Evolutionary conservation across 768 basidiomycete species (phyloP).

Genomic region (Kwoniella bestiolae): DNA sequence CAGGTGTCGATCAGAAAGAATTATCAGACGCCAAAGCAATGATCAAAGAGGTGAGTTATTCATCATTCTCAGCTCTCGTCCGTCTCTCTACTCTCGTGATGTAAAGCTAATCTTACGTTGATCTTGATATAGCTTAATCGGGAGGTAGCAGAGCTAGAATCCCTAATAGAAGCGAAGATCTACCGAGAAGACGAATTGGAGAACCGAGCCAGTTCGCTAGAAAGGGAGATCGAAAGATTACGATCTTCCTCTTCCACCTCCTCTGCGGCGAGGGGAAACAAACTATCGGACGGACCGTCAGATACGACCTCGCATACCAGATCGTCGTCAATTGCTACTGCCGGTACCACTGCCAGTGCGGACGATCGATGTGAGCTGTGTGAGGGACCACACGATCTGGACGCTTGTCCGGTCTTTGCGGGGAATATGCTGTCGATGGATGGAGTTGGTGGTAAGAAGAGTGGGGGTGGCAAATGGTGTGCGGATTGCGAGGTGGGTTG

Average conservation of each 20-base stretch:
- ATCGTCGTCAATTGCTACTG: constrained; percentile 26
- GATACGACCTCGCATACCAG: constrained; percentile 13
- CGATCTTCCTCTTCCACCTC: constrained; percentile 7
- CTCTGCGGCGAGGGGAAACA: neutral
- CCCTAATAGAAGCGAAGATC: constrained; percentile 92
- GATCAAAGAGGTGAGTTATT: constrained; percentile 44
- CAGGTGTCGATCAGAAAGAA: constrained; percentile 63
- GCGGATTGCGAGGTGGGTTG: constrained; percentile 56
- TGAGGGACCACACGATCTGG: constrained; percentile 52
- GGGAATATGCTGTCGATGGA: constrained; percentile 29
- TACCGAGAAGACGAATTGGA: constrained; percentile 56
- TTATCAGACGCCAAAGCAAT: constrained; percentile 38
- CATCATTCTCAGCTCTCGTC: neutral
- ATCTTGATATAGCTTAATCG: constrained; percentile 70
- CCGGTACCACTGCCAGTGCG: neutral
- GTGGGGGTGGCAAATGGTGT: constrained; percentile 38
- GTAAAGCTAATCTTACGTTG: neutral
- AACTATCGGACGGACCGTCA: neutral
- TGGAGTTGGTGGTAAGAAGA: constrained; percentile 20
- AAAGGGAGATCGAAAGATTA: constrained; percentile 33
- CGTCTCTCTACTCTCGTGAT: neutral
- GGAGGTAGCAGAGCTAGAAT: constrained; percentile 89
- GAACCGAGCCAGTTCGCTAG: constrained; percentile 38
- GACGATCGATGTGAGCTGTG: constrained; percentile 48
- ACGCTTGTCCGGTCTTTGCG: constrained; percentile 51